These are phyloP conservation scores for Suhomyces sp. DNA, from an alignment of 805 yeast species.

Conservation along the genomic window DNA sequence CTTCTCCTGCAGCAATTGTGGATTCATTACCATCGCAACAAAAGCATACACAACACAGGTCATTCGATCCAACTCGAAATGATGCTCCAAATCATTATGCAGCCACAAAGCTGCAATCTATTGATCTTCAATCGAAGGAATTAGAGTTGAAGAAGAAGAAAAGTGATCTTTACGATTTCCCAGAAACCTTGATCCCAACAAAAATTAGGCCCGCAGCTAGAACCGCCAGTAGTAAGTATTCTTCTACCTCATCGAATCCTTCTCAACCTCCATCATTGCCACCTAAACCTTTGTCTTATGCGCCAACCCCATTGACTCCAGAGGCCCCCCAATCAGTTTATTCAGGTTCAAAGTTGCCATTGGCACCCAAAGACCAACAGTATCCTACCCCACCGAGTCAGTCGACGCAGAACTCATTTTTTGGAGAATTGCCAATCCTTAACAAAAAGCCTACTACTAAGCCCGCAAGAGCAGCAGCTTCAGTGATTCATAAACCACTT, in stretches of 20 bases:
- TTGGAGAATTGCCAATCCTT: conserved; percentile 55
- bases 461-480: conserved; percentile 31
- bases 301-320: too few relatives aligned
- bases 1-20: too few relatives aligned
- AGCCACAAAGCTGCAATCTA: conserved; percentile 1
- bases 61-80: neutral
- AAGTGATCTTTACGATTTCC: conserved; percentile 79
- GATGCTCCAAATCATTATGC: conserved; percentile 21
- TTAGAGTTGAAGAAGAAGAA: conserved; percentile 42
- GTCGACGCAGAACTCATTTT: conserved; percentile 46
- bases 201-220: conserved; percentile 40
- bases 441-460: conserved; percentile 27
- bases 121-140: too few relatives aligned
- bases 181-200: conserved; percentile 51
- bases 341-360: neutral
- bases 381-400: too few relatives aligned
- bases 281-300: conserved; percentile 12
- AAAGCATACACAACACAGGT: conserved; percentile 11
- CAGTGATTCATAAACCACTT: conserved; percentile 9
- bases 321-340: too few relatives aligned
- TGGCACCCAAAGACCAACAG: too few relatives aligned
- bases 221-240: conserved; percentile 23
- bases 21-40: conserved; percentile 17
- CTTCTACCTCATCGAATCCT: conserved; percentile 11
- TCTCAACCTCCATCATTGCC: conserved; percentile 11